phyloP scores from a whole-genome alignment of 73 alveolate species.

The Tetrahymena thermophila region DNA sequence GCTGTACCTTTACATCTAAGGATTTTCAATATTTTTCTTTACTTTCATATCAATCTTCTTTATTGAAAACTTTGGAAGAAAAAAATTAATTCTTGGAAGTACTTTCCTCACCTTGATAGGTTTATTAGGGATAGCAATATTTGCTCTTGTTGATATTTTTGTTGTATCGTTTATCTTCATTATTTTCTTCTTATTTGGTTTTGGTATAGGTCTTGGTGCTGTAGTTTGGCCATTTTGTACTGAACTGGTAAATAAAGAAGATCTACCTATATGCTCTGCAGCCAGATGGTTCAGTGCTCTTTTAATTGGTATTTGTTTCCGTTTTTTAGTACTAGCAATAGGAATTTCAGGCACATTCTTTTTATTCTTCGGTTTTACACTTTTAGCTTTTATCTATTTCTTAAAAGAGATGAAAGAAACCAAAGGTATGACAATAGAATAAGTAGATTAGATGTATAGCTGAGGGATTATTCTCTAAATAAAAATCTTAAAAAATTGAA shows the following conservation, averaged over 20 bases:
- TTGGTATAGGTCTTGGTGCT: background rate
- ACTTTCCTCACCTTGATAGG: background rate
- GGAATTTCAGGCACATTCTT: background rate
- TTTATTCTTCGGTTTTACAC: background rate
- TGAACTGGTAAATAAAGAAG: background rate
- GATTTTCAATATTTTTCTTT: background rate
- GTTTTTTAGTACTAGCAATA: background rate
- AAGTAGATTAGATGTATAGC: background rate
- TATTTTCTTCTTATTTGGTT: background rate
- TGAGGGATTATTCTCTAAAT: background rate
- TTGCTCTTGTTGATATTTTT: background rate
- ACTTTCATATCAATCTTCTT: background rate
- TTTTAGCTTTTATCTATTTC: background rate
- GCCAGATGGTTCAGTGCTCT: background rate
- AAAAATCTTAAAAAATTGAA: too few species aligned
- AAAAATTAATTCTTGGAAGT: background rate
- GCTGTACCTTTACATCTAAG: background rate
- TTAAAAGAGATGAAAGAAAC: background rate
- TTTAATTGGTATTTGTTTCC: background rate
- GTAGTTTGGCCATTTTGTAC: background rate
- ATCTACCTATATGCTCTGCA: background rate
- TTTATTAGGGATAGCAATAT: background rate
- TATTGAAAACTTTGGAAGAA: background rate
- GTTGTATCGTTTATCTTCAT: background rate
- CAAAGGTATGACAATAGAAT: background rate